Evolutionary conservation across 495 filamentous ascomycete genomes (phyloP).

Genomic region (Aspergillus incahuasiensis): DNA sequence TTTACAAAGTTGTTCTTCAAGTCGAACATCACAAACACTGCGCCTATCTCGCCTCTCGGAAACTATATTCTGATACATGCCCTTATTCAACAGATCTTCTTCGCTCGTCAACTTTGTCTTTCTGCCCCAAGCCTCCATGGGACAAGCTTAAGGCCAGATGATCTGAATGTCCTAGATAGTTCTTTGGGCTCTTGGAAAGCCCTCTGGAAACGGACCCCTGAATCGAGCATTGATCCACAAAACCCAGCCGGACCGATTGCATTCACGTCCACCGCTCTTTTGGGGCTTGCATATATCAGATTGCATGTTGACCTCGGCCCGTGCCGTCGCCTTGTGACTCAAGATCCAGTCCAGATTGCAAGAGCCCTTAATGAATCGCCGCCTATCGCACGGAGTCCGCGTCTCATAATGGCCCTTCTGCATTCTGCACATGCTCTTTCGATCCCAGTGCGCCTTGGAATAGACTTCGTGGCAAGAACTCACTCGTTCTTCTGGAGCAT

Average conservation of each 20-base stretch:
- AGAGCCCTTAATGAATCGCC: constrained; percentile 37
- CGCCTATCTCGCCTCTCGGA: constrained; percentile 49
- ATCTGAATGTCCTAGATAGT: constrained; percentile 37
- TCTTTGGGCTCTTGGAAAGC: constrained; percentile 49
- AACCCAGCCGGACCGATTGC: constrained; percentile 50
- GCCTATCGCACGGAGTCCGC: constrained; percentile 41
- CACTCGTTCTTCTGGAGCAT: constrained; percentile 55
- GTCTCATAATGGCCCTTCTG: constrained; percentile 46
- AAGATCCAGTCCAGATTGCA: constrained; percentile 43
- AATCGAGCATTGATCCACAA: constrained; percentile 49
- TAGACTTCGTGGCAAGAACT: constrained; percentile 48
- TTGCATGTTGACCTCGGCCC: constrained; percentile 46
- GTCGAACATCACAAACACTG: constrained; percentile 34
- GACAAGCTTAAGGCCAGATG: constrained; percentile 43
- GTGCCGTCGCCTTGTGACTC: constrained; percentile 43
- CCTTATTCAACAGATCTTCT: constrained; percentile 51
- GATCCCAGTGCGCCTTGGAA: constrained; percentile 49
- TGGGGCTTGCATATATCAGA: constrained; percentile 51
- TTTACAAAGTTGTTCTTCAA: constrained; percentile 45
- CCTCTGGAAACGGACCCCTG: constrained; percentile 49
- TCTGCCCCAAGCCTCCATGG: constrained; percentile 40
- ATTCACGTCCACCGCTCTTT: constrained; percentile 52
- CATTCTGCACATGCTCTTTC: constrained; percentile 52
- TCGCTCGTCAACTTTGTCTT: constrained; percentile 45
- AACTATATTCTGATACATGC: constrained; percentile 54